Conservation (phyloP, 768 basidiomycete species). For the Gyrodon lividus region DNA sequence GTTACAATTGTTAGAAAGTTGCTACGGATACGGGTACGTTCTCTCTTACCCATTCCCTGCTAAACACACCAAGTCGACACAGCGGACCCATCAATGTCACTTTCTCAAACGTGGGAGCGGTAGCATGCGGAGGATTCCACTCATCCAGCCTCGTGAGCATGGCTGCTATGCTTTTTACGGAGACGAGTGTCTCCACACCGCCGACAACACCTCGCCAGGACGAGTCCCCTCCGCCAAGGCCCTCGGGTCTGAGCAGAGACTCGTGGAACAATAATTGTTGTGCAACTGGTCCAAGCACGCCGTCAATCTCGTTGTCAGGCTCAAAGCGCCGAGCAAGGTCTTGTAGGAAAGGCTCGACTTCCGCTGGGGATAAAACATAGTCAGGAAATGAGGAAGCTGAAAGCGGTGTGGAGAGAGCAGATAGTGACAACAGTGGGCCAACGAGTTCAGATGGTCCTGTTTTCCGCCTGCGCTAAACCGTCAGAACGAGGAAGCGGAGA, state of each 20-base stretch:
- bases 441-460: slow-evolving; percentile 81
- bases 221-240: slow-evolving; percentile 68
- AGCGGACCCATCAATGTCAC: slow-evolving; percentile 80
- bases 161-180: slow-evolving; percentile 78
- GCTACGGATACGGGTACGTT: neutral
- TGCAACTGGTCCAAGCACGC: slow-evolving; percentile 75
- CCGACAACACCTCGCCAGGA: slow-evolving; percentile 85
- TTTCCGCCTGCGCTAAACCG: slow-evolving; percentile 46
- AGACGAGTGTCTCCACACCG: slow-evolving; percentile 77
- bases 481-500: slow-evolving; percentile 2
- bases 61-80: slow-evolving; percentile 80
- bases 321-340: slow-evolving; percentile 84
- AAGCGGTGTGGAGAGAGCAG: slow-evolving; percentile 66
- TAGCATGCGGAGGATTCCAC: slow-evolving; percentile 66
- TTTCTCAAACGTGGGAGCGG: slow-evolving; percentile 60
- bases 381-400: slow-evolving; percentile 45
- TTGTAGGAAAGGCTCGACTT: slow-evolving; percentile 77
- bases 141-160: slow-evolving; percentile 75
- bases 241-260: slow-evolving; percentile 63
- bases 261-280: slow-evolving; percentile 59
- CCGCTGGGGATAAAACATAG: slow-evolving; percentile 57
- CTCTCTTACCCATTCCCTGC: slow-evolving; percentile 76
- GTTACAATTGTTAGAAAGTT: slow-evolving; percentile 9
- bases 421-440: slow-evolving; percentile 73
- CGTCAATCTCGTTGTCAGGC: slow-evolving; percentile 73